phyloP scores from a whole-genome alignment of 2,329 filamentous ascomycete genomes.

The Colletotrichum orchidophilum region DNA sequence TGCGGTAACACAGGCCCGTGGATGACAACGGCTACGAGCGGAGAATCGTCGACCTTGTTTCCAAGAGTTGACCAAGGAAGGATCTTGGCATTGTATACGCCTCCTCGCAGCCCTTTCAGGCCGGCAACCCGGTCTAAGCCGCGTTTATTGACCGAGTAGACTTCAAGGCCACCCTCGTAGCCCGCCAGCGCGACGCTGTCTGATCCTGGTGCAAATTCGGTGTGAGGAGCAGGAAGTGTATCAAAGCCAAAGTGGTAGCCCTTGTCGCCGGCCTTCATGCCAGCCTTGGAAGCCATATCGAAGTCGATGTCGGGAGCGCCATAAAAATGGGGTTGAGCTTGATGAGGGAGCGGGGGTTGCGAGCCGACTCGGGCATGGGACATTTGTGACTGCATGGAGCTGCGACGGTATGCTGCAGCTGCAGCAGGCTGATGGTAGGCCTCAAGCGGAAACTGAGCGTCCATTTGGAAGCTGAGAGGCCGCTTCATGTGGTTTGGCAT shows the following conservation, averaged over 20 bases:
- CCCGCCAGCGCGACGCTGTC: constrained; percentile 80
- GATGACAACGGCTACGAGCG: constrained; percentile 81
- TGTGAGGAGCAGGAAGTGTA: constrained; percentile 60
- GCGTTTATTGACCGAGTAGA: constrained; percentile 77
- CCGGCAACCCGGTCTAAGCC: constrained; percentile 75
- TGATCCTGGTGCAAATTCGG: constrained; percentile 44
- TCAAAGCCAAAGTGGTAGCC: constrained; percentile 88
- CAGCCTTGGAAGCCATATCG: constrained; percentile 65
- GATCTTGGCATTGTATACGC: constrained; percentile 84
- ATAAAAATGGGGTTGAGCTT: constrained; percentile 82
- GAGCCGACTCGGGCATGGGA: constrained; percentile 55
- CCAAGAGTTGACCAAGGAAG: constrained; percentile 72
- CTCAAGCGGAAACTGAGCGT: constrained; percentile 54
- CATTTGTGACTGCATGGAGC: constrained; percentile 62
- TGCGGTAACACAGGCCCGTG: constrained; percentile 76
- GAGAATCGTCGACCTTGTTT: constrained; percentile 67
- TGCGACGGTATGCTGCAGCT: constrained; percentile 50
- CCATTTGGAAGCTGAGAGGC: constrained; percentile 61
- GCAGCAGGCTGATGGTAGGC: constrained; percentile 48
- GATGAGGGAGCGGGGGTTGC: constrained; percentile 76
- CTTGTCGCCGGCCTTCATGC: constrained; percentile 70
- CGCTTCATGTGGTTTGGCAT: constrained; percentile 35
- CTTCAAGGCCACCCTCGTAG: constrained; percentile 81
- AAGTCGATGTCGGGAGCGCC: constrained; percentile 78
- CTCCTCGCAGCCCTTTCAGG: constrained; percentile 80